Base-by-base conservation (phyloP, 805 yeast species). In the Priceomyces fermenticarens region DNA sequence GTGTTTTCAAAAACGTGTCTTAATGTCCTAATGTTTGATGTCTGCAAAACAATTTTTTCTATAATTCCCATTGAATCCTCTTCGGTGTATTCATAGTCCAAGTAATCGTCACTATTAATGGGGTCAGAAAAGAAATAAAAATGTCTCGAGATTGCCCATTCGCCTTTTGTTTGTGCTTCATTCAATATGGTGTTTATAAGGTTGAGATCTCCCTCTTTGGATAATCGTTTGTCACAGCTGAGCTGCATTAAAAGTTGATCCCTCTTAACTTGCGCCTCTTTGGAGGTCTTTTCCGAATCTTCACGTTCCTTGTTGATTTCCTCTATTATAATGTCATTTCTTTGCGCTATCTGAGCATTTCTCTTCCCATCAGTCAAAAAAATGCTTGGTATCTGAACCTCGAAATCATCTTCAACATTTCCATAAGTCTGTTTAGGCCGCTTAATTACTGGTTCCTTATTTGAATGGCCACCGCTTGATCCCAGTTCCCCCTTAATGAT, bases 241-340 rank as follows among this genome's bases (percentile, higher is more conserved):
- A 15, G 34, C 39, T 10, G 68, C 69, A 40, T 63, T 63, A 34
- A 59, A 63, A 47, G 63, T 65, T 33, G 65, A 45, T 38, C 65
- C 70, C 3, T 30, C 37, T 30, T 65, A 15, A 10, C 63, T 29
- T 28, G 40, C 30, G 8, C 4, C 25, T 20, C 25, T 20, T 20
- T 8, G 25, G 25, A 20, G 25, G 4, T 4, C 8, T 20, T 20
- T 20, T 20, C 8, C 7, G 25, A 20, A 8, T 20, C 25, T 20
- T 20, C 25, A 8, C 8, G 25, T 20, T 20, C 25, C 25, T 20
- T 20, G 8, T 20, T 20, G 25, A 63, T 29, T 14, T 51, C 57
- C 7, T 39, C 39, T 20, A 52, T 40, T 25, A 65, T 57, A 26
- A 52, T 44, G 4, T 40, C 30, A 35, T 56, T 51, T 35, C 46